These are phyloP conservation scores for Fomitopsis pinicola DNA, from an alignment of 1,284 basidiomycete species.

Conservation along the genomic window DNA sequence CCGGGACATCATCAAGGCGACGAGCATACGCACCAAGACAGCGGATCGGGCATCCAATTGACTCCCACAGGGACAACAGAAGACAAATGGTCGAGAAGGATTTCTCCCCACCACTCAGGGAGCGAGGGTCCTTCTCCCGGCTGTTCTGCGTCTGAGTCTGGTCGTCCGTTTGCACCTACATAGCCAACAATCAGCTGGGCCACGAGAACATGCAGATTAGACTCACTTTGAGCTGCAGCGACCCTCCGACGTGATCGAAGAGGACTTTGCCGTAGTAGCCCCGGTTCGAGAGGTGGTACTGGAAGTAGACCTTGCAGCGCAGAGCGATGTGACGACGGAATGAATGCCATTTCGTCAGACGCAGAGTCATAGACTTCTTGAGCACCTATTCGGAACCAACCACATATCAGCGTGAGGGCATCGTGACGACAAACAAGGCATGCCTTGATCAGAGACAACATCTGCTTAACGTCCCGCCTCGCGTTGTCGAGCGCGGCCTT, in stretches of 20 bases:
- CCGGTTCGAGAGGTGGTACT: slow-evolving; percentile 78
- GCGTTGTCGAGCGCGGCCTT: slow-evolving; percentile 52
- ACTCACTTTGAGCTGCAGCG: slow-evolving; percentile 64
- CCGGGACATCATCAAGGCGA: background rate
- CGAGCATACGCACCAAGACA: slow-evolving; percentile 71
- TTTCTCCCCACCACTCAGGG: slow-evolving; percentile 92
- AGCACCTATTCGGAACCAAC: slow-evolving; percentile 27
- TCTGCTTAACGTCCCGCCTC: slow-evolving; percentile 55
- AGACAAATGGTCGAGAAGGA: slow-evolving; percentile 96
- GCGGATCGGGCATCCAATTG: slow-evolving; percentile 89
- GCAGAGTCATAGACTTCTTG: slow-evolving; percentile 57
- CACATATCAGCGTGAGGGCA: slow-evolving; percentile 2
- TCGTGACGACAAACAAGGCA: background rate
- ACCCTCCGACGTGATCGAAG: slow-evolving; percentile 76
- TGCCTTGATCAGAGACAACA: slow-evolving; percentile 64
- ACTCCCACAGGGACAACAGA: slow-evolving; percentile 91
- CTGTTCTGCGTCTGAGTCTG: slow-evolving; percentile 57
- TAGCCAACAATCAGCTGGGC: background rate
- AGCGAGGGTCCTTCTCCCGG: slow-evolving; percentile 73
- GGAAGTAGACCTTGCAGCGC: slow-evolving; percentile 82
- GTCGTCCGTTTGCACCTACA: slow-evolving; percentile 74
- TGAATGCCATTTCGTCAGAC: slow-evolving; percentile 77
- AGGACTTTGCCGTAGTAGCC: slow-evolving; percentile 82
- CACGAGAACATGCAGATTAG: background rate
- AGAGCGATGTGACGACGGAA: slow-evolving; percentile 85